Evolutionary conservation across 306 rosid genomes (phyloP), one percentile per base, ranked within the genome.

Genomic region (Rosa multiflora): DNA sequence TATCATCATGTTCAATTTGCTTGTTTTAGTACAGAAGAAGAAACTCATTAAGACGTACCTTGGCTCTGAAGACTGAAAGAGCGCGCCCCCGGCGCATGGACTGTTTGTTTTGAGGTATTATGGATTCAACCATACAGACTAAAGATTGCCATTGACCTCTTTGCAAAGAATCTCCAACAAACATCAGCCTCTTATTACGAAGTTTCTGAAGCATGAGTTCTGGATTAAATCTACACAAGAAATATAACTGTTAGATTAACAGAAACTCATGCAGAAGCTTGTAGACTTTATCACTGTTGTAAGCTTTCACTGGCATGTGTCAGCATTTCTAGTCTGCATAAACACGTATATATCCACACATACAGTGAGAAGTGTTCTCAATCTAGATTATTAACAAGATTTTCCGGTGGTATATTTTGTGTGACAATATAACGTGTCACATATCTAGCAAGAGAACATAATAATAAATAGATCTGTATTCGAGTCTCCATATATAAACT

Each of bases 81-180:
- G 76, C 77, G 26, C 66, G 53, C 17, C 90, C 93, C 9, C 73
- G 63, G 66, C 66, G 70, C 85, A 93, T 86, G 66, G 97, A 93
- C 82, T 90, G 91, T 75, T 87, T 82, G 17, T 91, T 81, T 43
- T 89, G 77, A 5, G 99, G 99, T 77, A 93, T 87, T 67, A 89
- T 66, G 87, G 92, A 89, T 83, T 91, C 94, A 42, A 96, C 97
- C 91, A 93, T 81, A 71, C 99, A 96, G 32, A 96, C 90, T 70
- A 96, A 84, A 73, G 99, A 96, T 77, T 96, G 96, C 98, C 98
- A 96, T 47, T 96, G 98, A 35, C 94, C 94, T 82, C 99, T 87
- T 81, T 96, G 99, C 53, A 96, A 78, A n/a, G 99, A 95, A 86
- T 96, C 99, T 71, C 99, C 99, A 8, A 96, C 98, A 81, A 96